These are phyloP conservation scores for Fusarium heterosporum DNA, from an alignment of 2,329 filamentous ascomycete genomes.

Conservation along the genomic window DNA sequence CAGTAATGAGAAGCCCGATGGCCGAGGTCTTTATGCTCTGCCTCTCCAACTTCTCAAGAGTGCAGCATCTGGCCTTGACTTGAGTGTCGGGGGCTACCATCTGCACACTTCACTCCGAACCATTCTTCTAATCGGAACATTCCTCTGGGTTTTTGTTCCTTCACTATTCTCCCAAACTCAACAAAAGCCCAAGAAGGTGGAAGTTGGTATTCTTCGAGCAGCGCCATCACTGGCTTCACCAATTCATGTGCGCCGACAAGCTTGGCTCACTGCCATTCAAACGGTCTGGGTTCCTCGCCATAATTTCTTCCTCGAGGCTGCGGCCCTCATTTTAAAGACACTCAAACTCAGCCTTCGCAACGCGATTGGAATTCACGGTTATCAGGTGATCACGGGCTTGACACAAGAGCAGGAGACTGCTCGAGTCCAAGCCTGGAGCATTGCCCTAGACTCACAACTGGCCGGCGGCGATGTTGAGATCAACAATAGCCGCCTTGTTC, in stretches of 20 bases:
- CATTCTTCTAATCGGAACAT: constrained; percentile 62
- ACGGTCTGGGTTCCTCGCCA: constrained; percentile 92
- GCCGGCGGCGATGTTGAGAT: constrained; percentile 91
- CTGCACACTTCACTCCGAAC: constrained; percentile 65
- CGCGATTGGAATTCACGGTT: constrained; percentile 79
- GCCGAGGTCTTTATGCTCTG: constrained; percentile 74
- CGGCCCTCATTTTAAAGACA: constrained; percentile 82
- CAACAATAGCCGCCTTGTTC: constrained; percentile 84
- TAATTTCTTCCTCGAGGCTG: constrained; percentile 85
- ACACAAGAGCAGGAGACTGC: constrained; percentile 88
- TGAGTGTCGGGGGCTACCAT: constrained; percentile 67
- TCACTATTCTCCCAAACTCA: constrained; percentile 59
- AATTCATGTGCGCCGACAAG: constrained; percentile 85
- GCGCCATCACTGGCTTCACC: constrained; percentile 82
- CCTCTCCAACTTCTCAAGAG: constrained; percentile 69
- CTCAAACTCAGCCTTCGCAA: constrained; percentile 84
- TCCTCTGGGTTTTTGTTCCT: constrained; percentile 68
- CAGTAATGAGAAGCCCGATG: constrained; percentile 71
- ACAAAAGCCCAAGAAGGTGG: constrained; percentile 64
- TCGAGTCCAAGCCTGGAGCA: constrained; percentile 90
- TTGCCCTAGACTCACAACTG: constrained; percentile 91
- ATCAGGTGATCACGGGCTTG: constrained; percentile 81
- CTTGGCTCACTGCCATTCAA: constrained; percentile 93
- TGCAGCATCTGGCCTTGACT: constrained; percentile 60
- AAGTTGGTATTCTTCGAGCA: constrained; percentile 59